Percentiles rank a stretch among this genome's conserved stretches.
Conservation (phyloP, 495 filamentous ascomycete species). For the Glarea lozoyensis region DNA sequence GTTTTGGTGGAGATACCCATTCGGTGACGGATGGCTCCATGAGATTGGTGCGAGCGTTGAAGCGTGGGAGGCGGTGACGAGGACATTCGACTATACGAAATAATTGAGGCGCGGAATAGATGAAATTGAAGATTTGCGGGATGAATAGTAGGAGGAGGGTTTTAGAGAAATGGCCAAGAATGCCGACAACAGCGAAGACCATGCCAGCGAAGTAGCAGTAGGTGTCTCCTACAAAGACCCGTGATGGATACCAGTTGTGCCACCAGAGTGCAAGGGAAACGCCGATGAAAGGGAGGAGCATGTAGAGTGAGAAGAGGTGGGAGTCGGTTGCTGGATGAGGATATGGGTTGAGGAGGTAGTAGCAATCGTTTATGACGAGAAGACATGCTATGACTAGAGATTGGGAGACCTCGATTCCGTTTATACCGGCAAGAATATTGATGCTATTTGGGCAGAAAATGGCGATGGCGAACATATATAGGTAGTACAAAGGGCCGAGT, state of each 20-base stretch:
- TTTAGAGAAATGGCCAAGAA: slow-evolving; percentile 96
- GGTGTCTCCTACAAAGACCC: slow-evolving; percentile 94
- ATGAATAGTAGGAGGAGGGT: slow-evolving; percentile 85
- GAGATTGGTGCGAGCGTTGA: slow-evolving; percentile 73
- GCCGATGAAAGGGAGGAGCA: slow-evolving; percentile 87
- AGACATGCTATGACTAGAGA: slow-evolving; percentile 83
- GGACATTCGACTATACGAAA: slow-evolving; percentile 87
- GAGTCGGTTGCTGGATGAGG: slow-evolving; percentile 92
- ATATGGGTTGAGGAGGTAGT: slow-evolving; percentile 71
- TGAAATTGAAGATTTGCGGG: slow-evolving; percentile 92
- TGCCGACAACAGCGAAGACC: slow-evolving; percentile 95
- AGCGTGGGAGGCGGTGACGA: slow-evolving; percentile 79
- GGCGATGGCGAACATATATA: slow-evolving; percentile 88
- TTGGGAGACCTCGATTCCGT: slow-evolving; percentile 93
- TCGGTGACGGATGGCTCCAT: slow-evolving; percentile 76
- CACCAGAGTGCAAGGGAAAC: slow-evolving; percentile 77
- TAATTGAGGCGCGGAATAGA: slow-evolving; percentile 87
- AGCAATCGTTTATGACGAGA: slow-evolving; percentile 71
- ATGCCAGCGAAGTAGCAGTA: slow-evolving; percentile 99
- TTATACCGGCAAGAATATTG: slow-evolving; percentile 96
- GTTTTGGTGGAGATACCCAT: slow-evolving; percentile 65
- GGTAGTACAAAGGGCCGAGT: slow-evolving; percentile 85
- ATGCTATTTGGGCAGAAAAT: slow-evolving; percentile 98
- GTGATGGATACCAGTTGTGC: slow-evolving; percentile 96
- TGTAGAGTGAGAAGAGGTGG: slow-evolving; percentile 90